A percentile compares a stretch with the other conserved stretches of the same genome.
Evolutionary conservation across 129 eudicot species (phyloP).

Genomic region (Flaveria bidentis): DNA sequence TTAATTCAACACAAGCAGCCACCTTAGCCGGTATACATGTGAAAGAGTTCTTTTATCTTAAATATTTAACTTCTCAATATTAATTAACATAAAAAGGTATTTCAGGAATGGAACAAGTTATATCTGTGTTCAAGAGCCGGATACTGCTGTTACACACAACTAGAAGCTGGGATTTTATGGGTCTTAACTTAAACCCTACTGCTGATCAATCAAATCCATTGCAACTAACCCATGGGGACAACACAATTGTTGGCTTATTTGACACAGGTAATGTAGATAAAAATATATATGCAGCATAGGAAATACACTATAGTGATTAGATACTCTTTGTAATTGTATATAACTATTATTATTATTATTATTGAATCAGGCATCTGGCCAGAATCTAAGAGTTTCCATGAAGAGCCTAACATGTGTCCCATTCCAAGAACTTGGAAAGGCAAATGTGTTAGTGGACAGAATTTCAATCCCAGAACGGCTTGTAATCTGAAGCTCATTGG

Average conservation of each 20-base stretch:
- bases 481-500: slow-evolving; percentile 73
- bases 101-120: slow-evolving; percentile 57
- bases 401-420: slow-evolving; percentile 54
- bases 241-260: slow-evolving; percentile 59
- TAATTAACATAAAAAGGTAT: slow-evolving; percentile 2
- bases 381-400: slow-evolving; percentile 65
- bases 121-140: slow-evolving; percentile 67
- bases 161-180: slow-evolving; percentile 91
- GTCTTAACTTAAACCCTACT: slow-evolving; percentile 45
- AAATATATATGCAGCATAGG: slow-evolving; percentile 2
- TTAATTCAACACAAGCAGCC: slow-evolving; percentile 67
- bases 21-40: slow-evolving; percentile 47
- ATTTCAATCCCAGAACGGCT: slow-evolving; percentile 46
- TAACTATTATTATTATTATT: neutral
- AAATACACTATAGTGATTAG: slow-evolving; percentile 2
- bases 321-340: neutral
- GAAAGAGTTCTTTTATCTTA: slow-evolving; percentile 1
- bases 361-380: slow-evolving; percentile 68
- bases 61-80: neutral
- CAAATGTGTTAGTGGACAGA: slow-evolving; percentile 50
- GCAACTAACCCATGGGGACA: slow-evolving; percentile 56
- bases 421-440: slow-evolving; percentile 68
- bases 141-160: slow-evolving; percentile 60
- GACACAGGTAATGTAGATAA: slow-evolving; percentile 52
- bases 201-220: slow-evolving; percentile 36